A percentile compares a stretch with the other conserved stretches of the same genome.
These are phyloP conservation scores for Microthlaspi erraticum DNA, from an alignment of 345 rosid genomes.

Conservation along the genomic window DNA sequence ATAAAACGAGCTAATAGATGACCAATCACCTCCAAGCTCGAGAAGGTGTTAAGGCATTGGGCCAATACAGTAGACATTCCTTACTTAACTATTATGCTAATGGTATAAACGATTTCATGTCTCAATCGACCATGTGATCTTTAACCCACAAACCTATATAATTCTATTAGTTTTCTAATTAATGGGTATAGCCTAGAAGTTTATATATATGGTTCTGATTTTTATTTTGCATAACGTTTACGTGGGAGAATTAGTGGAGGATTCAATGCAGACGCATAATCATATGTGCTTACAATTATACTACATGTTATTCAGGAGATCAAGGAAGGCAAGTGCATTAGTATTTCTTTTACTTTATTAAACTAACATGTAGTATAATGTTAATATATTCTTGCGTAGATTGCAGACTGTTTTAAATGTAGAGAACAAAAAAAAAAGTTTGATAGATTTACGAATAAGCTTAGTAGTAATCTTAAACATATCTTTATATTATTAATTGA, in stretches of 20 bases:
- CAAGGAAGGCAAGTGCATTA: not conserved
- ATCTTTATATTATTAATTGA: no score
- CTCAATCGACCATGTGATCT: not conserved
- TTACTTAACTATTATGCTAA: not conserved
- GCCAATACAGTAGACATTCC: not conserved
- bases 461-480: no score
- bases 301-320: constrained; percentile 6
- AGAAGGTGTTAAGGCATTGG: no score
- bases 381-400: no score
- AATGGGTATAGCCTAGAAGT: not conserved
- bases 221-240: not conserved
- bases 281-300: not conserved
- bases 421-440: no score
- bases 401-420: no score
- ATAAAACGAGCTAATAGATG: no score
- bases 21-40: no score
- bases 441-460: no score
- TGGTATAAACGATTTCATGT: not conserved
- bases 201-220: not conserved
- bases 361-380: no score
- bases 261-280: not conserved
- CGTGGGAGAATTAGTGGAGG: not conserved
- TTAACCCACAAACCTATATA: not conserved
- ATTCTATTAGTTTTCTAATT: not conserved
- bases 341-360: no score